Evolutionary conservation across 495 filamentous ascomycete species (phyloP), one percentile per base, ranked within the genome.

Genomic region (Lasiosphaeria hispida): DNA sequence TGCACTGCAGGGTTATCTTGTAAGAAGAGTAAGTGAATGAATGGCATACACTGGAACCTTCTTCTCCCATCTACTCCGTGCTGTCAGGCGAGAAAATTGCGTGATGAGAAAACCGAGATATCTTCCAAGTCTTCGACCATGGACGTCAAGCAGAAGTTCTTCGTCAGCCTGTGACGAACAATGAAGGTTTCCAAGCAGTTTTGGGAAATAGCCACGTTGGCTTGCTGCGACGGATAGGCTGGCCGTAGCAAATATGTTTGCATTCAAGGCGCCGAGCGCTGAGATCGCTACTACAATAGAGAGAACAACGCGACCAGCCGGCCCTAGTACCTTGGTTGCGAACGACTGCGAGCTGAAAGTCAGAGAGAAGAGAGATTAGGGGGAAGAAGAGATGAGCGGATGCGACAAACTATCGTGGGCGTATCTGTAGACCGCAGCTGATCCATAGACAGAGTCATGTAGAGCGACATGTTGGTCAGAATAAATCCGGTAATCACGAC

Each of bases 401-500:
- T 30, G 23, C 5, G 23, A 30, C 23, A 30, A 5, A 30, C 23
- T 30, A 30, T 30, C 23, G 23, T 30, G 23, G 23, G 23, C 23
- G 23, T 30, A 30, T 30, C 23, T 30, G 23, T 30, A 30, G 23
- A 30, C 17, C 34, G 18, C 36, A 43, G 42, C 47, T 11, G 18
- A 9, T 64, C 34, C 60, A 66, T 13, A 67, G 42, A 19, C 56
- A 62, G 8, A 65, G 45, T 49, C 61, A 71, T 37, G 66, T 43
- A 30, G 23, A 30, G 23, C 44, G 64, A 55, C 36, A 62, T 60
- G 49, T 65, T 69, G 53, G 65, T 60, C n/a, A 63, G 51, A 47
- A 64, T 54, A 55, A 72, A 75, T 14, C 65, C 67, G 48, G 53
- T 50, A 10, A 72, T 66, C n/a, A 75, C 66, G 3, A 66, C 43